Evolutionary conservation across 2,329 filamentous ascomycete genomes (phyloP).

Genomic region (Phialophora macrospora): DNA sequence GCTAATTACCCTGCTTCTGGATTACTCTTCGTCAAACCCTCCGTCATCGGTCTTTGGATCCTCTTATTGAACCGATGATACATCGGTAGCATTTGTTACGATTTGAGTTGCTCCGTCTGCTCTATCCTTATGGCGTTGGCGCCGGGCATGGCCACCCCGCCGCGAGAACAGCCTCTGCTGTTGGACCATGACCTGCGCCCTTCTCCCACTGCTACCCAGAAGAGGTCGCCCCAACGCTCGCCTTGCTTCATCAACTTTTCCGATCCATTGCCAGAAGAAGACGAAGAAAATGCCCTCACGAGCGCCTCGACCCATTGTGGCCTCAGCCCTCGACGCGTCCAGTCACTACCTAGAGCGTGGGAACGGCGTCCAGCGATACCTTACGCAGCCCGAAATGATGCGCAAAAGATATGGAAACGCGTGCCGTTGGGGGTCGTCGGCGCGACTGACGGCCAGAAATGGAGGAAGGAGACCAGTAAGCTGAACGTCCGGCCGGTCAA

Average conservation of each 20-base stretch:
- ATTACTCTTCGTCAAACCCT: neutral
- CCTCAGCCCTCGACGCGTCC: constrained; percentile 50
- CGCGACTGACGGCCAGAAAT: constrained; percentile 18
- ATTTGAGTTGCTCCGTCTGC: neutral
- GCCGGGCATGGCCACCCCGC: neutral
- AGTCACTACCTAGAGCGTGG: constrained; percentile 48
- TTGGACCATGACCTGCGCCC: neutral
- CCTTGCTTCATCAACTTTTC: neutral
- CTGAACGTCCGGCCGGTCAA: constrained; percentile 26
- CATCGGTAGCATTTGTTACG: neutral
- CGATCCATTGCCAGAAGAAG: neutral
- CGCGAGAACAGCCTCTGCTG: neutral
- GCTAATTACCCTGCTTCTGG: neutral
- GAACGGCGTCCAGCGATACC: constrained; percentile 53
- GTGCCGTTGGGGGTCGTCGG: constrained; percentile 39
- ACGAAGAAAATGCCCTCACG: neutral
- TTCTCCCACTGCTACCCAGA: neutral
- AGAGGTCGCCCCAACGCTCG: neutral
- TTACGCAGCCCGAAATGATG: constrained; percentile 46
- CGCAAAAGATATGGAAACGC: constrained; percentile 55
- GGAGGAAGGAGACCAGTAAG: constrained; percentile 36
- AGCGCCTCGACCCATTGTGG: constrained; percentile 24
- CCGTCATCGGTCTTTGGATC: neutral
- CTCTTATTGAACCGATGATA: neutral
- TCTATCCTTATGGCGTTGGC: constrained; percentile 16